Conservation (phyloP, 495 filamentous ascomycete genomes). For the Haplographium delicatum region DNA sequence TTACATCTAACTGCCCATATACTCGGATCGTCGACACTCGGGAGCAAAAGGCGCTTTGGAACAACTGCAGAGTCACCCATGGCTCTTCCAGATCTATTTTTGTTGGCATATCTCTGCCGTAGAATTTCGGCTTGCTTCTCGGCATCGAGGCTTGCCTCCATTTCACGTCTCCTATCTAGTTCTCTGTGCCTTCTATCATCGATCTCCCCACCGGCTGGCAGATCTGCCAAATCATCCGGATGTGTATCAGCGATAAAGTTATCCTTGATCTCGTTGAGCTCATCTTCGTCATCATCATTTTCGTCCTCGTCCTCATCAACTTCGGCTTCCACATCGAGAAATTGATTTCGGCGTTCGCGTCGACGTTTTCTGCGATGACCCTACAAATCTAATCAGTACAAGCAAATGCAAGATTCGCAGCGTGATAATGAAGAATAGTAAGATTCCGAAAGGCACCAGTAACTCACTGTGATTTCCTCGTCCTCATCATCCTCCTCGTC, state of each 20-base stretch:
- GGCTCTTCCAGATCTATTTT: constrained; percentile 49
- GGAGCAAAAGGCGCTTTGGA: constrained; percentile 82
- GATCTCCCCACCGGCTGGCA: constrained; percentile 69
- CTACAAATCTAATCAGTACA: constrained; percentile 34
- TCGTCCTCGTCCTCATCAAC: constrained; percentile 93
- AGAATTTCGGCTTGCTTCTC: constrained; percentile 87
- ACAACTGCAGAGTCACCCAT: constrained; percentile 61
- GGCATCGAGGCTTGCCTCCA: constrained; percentile 78
- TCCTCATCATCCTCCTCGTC: constrained; percentile 48
- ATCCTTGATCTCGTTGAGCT: constrained; percentile 76
- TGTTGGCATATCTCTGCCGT: constrained; percentile 74
- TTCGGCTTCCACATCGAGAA: constrained; percentile 95
- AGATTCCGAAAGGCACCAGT: not conserved
- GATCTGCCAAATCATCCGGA: constrained; percentile 79
- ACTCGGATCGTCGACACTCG: constrained; percentile 89
- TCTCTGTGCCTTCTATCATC: constrained; percentile 93
- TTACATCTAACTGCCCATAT: constrained; percentile 95
- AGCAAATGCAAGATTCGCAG: constrained; percentile 9
- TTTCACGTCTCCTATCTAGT: constrained; percentile 85
- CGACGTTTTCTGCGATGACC: constrained; percentile 74
- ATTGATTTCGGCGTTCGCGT: constrained; percentile 63
- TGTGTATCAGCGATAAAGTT: constrained; percentile 82
- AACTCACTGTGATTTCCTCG: constrained; percentile 51
- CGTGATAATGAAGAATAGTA: constrained; percentile 1
- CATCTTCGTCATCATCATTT: constrained; percentile 78